Evolutionary conservation across 345 rosid genomes (phyloP).

Genomic region (Lepidium sativum): DNA sequence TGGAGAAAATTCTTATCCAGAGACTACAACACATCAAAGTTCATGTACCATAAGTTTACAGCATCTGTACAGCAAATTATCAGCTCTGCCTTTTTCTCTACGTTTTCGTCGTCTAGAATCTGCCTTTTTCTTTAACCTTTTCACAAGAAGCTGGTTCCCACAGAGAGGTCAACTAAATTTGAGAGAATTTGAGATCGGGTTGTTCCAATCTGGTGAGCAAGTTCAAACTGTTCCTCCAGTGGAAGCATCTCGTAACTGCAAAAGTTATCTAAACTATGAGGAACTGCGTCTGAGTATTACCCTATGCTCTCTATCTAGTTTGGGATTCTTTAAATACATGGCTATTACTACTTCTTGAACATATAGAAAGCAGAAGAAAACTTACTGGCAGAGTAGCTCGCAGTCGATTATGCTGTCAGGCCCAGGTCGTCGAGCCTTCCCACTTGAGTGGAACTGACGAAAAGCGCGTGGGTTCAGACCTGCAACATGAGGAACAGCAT

Average conservation of each 20-base stretch:
- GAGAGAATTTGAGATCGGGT: slow-evolving; percentile 73
- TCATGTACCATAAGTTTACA: slow-evolving; percentile 4
- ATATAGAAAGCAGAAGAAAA: slow-evolving; percentile 5
- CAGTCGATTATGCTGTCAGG: slow-evolving; percentile 95
- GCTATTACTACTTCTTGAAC: neutral
- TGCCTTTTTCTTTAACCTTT: neutral
- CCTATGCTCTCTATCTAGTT: neutral
- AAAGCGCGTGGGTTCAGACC: slow-evolving; percentile 92
- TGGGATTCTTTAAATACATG: neutral
- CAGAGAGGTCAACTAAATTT: slow-evolving; percentile 70
- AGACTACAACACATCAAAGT: neutral
- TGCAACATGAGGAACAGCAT: slow-evolving; percentile 85
- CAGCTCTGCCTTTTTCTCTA: neutral
- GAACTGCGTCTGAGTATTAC: neutral
- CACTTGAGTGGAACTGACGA: slow-evolving; percentile 70
- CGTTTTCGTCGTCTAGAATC: neutral
- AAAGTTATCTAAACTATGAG: slow-evolving; percentile 4
- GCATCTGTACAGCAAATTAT: slow-evolving; percentile 11
- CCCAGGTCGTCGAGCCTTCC: slow-evolving; percentile 88
- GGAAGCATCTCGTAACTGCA: slow-evolving; percentile 91
- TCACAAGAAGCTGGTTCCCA: slow-evolving; percentile 89
- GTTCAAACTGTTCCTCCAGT: slow-evolving; percentile 78
- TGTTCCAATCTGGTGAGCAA: slow-evolving; percentile 81
- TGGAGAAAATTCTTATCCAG: slow-evolving; percentile 1
- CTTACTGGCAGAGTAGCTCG: slow-evolving; percentile 90